Evolutionary conservation across 257 asterid genomes (phyloP), one percentile per base, ranked within the genome.

Genomic region (Paulownia fortunei): DNA sequence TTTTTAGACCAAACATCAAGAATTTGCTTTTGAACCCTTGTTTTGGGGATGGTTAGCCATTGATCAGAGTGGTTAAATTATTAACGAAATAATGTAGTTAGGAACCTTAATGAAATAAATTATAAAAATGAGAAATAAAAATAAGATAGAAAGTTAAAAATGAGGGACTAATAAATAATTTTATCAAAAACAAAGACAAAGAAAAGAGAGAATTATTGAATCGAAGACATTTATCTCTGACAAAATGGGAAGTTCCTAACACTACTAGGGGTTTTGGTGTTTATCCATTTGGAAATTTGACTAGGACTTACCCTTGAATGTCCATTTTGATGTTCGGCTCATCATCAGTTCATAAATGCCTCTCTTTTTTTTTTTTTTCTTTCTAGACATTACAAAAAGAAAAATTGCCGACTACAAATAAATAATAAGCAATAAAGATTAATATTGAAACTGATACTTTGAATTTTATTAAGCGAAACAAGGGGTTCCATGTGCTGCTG

Each of bases 321-420:
- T 74, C 80, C 81, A 80, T 19, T 78, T 60, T 23, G 56, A 69
- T 60, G 82, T 78, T 78, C 77, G 56, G 64, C 72, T 30, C 34
- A 23, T 69, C 47, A 67, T 23, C 52, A 18, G 6, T 74, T 8
- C 1, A 69, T 12, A 62, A 13, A 61, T 12, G 1, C 7, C 11
- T 11, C 12, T 2, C 0, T 0, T 26, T 59, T 26, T 27, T 59
- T n/a, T n/a, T n/a, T n/a, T n/a, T 52, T 52, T 5, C 18, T 52
- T 11, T 18, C 8, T 8, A 18, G 32, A 55, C 30, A 5, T 12
- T 55, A 19, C 4, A 30, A 1, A 5, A 19, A 15, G 21, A 49
- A 49, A 49, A 16, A 49, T 49, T 49, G 19, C 19, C 13, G n/a
- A 49, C 55, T 49, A 13, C 19, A 49, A 49, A 60, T 47, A 51